Base-by-base conservation (phyloP, 768 basidiomycete genomes). In the Infundibulicybe gibba region DNA sequence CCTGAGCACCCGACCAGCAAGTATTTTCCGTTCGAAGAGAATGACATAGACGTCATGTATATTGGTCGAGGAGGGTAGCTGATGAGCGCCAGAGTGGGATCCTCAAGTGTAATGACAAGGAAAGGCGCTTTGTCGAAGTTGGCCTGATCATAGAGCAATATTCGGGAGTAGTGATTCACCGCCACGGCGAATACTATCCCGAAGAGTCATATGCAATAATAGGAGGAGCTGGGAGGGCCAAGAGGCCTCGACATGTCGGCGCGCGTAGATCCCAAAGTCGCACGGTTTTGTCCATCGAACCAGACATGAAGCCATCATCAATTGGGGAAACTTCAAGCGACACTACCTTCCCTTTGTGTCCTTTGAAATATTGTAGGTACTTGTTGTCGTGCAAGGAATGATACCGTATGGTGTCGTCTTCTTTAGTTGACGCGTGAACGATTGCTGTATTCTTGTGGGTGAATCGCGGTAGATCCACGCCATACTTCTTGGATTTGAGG, bases 341-440 rank as follows among this genome's bases (percentile, higher is more conserved):
- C 31, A 89, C 77, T 2, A 99, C 97, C 48, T 85, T 79, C 32
- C 77, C 87, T 54, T 83, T 93, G 70, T 99, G 97, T 0, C 97
- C 97, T 58, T 83, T 87, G 75, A 97, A 98, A 69, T 99, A 99
- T 53, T 87, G 83, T 30, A 98, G 69, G 63, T 94, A 99, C 62
- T 88, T 92, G 76, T 97, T 97, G 76, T 95, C 93, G 65, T 97
- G 93, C 42, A 95, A 63, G 1, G 91, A 94, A 57, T 95, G 91
- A 64, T 97, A 97, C 39, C 97, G 83, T 54, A 98, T 80, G 0
- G 89, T 93, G 61, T 97, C 91, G 64, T 97, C 90, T 63, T 89
- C 90, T 63, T 95, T 97, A 14, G 94, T 97, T 4, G 91, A 94
- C 6, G 94, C 89, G 58, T 97, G 83, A 2, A 98, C 61, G 40